Percentiles rank a stretch among this genome's conserved stretches.
These are phyloP conservation scores for Tetrahymena thermophila DNA, from an alignment of 73 alveolate genomes.

Conservation along the genomic window DNA sequence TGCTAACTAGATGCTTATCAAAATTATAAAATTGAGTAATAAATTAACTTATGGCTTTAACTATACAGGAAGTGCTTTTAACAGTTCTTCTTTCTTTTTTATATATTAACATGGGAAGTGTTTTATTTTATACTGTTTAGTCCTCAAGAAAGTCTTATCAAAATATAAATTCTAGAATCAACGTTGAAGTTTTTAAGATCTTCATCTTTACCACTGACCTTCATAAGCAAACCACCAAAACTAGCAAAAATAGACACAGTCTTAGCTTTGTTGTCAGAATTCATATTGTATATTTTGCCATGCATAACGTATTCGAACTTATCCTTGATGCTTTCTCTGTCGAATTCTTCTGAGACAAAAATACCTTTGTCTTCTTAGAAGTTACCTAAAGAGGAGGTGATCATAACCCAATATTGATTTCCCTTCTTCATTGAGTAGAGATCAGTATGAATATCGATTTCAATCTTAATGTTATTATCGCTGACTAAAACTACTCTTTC, in stretches of 20 bases:
- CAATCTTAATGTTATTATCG: slow-evolving; percentile 8
- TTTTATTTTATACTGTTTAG: background rate
- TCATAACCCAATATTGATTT: slow-evolving; percentile 24
- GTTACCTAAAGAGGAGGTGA: slow-evolving; percentile 29
- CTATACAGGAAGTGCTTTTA: background rate
- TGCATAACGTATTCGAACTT: slow-evolving; percentile 38
- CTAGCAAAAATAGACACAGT: slow-evolving; percentile 25
- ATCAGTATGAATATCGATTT: slow-evolving; percentile 36
- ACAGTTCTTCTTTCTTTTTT: background rate
- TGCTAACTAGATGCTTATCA: background rate
- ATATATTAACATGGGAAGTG: background rate
- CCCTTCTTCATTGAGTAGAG: slow-evolving; percentile 36
- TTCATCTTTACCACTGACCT: slow-evolving; percentile 36
- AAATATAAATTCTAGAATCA: slow-evolving; percentile 36
- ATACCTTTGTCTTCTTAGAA: slow-evolving; percentile 8
- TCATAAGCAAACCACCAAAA: slow-evolving; percentile 33
- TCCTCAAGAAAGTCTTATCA: slow-evolving; percentile 35
- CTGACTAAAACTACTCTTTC: background rate
- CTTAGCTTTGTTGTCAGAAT: slow-evolving; percentile 6
- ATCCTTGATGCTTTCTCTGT: slow-evolving; percentile 31
- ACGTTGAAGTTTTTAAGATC: slow-evolving; percentile 35
- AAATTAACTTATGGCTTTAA: background rate
- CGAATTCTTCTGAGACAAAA: slow-evolving; percentile 24
- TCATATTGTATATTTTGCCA: slow-evolving; percentile 33
- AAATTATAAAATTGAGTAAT: background rate